Conservation (phyloP, 495 filamentous ascomycete species). For the Talaromyces nanjingensis region DNA sequence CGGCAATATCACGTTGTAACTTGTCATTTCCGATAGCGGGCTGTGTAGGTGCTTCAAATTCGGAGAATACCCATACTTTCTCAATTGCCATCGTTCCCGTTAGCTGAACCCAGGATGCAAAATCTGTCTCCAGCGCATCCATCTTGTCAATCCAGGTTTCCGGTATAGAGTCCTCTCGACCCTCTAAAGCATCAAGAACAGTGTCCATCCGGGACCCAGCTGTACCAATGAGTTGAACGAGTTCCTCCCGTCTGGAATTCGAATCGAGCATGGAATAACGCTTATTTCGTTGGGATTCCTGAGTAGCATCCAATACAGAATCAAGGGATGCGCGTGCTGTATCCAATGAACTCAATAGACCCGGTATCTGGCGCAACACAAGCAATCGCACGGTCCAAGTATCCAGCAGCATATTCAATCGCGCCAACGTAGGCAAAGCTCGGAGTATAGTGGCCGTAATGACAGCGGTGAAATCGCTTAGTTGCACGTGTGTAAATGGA, state of each 20-base stretch:
- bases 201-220: constrained; percentile 69
- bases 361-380: constrained; percentile 65
- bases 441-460: constrained; percentile 84
- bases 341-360: constrained; percentile 58
- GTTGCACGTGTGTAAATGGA: constrained; percentile 44
- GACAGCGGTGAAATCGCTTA: constrained; percentile 84
- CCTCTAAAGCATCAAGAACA: constrained; percentile 81
- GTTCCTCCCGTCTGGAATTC: constrained; percentile 51
- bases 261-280: constrained; percentile 44
- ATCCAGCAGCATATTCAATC: constrained; percentile 58
- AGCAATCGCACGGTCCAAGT: constrained; percentile 71
- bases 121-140: constrained; percentile 73
- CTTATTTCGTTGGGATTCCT: constrained; percentile 16
- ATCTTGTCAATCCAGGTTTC: constrained; percentile 82
- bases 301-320: constrained; percentile 55
- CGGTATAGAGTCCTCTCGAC: constrained; percentile 72
- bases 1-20: neutral
- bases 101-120: constrained; percentile 66
- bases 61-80: constrained; percentile 32
- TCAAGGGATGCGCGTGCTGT: constrained; percentile 55
- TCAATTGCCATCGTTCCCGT: constrained; percentile 37
- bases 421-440: constrained; percentile 73
- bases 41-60: constrained; percentile 10
- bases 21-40: neutral
- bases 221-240: constrained; percentile 62